These are phyloP conservation scores for Cenchrus americanus DNA, from an alignment of 176 grass and related monocot species.

Conservation along the genomic window DNA sequence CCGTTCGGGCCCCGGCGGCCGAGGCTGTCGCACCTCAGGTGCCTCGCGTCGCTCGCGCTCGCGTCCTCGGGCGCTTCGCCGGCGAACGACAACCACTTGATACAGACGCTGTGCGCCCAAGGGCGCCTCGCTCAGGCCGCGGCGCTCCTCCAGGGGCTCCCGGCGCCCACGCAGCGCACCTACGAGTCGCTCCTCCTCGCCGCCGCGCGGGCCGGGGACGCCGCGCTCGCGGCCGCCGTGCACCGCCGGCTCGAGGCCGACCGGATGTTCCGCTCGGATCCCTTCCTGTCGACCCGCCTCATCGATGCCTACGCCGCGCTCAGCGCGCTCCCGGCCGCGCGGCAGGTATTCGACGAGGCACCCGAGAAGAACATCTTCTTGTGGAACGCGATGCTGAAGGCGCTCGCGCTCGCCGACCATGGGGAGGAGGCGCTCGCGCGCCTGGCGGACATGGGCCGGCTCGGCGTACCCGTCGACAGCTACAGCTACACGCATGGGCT, in stretches of 20 bases:
- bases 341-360: slow-evolving; percentile 74
- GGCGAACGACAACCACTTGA: slow-evolving; percentile 54
- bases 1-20: slow-evolving; percentile 14
- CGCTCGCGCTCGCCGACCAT: slow-evolving; percentile 53
- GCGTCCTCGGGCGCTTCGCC: slow-evolving; percentile 1
- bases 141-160: slow-evolving; percentile 60
- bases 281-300: slow-evolving; percentile 75
- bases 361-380: slow-evolving; percentile 75
- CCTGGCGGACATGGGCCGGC: slow-evolving; percentile 63
- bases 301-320: slow-evolving; percentile 71
- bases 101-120: slow-evolving; percentile 71
- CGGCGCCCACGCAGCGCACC: slow-evolving; percentile 72
- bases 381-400: slow-evolving; percentile 84
- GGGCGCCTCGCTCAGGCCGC: slow-evolving; percentile 57
- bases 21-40: slow-evolving; percentile 35
- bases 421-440: slow-evolving; percentile 67
- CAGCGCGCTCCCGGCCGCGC: slow-evolving; percentile 54
- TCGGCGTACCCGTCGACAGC: slow-evolving; percentile 63
- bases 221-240: slow-evolving; percentile 44
- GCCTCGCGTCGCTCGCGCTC: slow-evolving; percentile 30
- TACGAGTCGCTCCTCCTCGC: slow-evolving; percentile 73
- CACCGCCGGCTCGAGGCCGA: slow-evolving; percentile 60
- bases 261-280: slow-evolving; percentile 53
- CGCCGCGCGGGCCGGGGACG: slow-evolving; percentile 44
- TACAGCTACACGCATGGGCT: slow-evolving; percentile 73